Conservation (phyloP, 495 filamentous ascomycete species). For the Penicillium pancosmium region DNA sequence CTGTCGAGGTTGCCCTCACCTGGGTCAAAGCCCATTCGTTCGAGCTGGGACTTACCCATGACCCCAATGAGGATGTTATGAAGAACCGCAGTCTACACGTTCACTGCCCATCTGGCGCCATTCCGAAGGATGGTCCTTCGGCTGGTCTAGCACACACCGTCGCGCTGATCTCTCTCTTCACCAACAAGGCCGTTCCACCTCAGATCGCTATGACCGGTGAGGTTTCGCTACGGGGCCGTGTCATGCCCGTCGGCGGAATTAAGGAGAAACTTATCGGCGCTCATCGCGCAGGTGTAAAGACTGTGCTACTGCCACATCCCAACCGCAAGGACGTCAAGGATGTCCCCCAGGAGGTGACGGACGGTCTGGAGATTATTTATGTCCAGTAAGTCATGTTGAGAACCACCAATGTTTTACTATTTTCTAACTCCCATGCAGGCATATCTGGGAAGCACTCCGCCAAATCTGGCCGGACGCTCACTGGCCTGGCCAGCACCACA, state of each 20-base stretch:
- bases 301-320: slow-evolving; percentile 81
- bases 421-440: slow-evolving; percentile 46
- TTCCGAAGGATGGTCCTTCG: slow-evolving; percentile 89
- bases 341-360: slow-evolving; percentile 84
- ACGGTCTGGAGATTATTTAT: slow-evolving; percentile 85
- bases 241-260: slow-evolving; percentile 91
- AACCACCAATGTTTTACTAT: background rate
- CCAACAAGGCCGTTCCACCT: slow-evolving; percentile 83
- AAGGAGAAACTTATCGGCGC: slow-evolving; percentile 99
- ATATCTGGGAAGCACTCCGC: slow-evolving; percentile 88
- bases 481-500: slow-evolving; percentile 72
- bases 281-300: slow-evolving; percentile 89
- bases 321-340: slow-evolving; percentile 96
- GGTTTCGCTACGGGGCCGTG: slow-evolving; percentile 82
- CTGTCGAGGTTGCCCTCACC: slow-evolving; percentile 89
- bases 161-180: slow-evolving; percentile 89
- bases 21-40: slow-evolving; percentile 98
- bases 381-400: slow-evolving; percentile 64
- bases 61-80: slow-evolving; percentile 91
- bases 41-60: slow-evolving; percentile 80
- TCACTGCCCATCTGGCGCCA: slow-evolving; percentile 92
- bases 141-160: slow-evolving; percentile 94
- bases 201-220: slow-evolving; percentile 98
- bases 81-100: slow-evolving; percentile 93
- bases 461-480: slow-evolving; percentile 82